These are phyloP conservation scores for Corynascus novoguineensis DNA, from an alignment of 495 filamentous ascomycete genomes.

Conservation along the genomic window DNA sequence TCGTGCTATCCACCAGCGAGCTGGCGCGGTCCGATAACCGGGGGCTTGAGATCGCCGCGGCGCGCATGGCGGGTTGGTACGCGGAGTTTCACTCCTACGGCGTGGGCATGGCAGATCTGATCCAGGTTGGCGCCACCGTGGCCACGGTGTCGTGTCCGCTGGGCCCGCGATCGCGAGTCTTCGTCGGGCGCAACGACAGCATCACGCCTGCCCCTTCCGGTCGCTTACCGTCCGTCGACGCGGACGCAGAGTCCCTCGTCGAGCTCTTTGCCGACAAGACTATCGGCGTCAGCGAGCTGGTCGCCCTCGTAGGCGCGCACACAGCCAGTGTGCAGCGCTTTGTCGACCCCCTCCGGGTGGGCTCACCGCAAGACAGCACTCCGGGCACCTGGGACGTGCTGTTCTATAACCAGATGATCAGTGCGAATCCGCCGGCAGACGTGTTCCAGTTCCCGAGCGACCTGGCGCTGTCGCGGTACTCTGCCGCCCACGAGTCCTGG, in stretches of 20 bases:
- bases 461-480: not conserved
- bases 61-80: not conserved
- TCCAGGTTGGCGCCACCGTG: not conserved
- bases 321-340: not conserved
- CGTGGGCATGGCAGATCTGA: constrained; percentile 1
- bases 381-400: not conserved
- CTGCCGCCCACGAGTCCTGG: not conserved
- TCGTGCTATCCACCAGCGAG: not conserved
- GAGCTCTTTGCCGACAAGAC: not conserved
- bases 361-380: not conserved
- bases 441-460: not conserved
- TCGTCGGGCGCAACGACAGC: not conserved
- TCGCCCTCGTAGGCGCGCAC: not conserved
- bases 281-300: not conserved
- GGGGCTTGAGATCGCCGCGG: not conserved
- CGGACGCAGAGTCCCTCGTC: not conserved
- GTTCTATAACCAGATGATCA: not conserved
- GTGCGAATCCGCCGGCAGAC: not conserved
- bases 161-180: not conserved
- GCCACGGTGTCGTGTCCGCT: not conserved
- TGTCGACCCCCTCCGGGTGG: not conserved
- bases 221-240: not conserved
- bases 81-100: not conserved
- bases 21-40: not conserved
- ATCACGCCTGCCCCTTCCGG: not conserved